phyloP scores from a whole-genome alignment of 2,329 filamentous ascomycete species.

The Colletotrichum sp. region DNA sequence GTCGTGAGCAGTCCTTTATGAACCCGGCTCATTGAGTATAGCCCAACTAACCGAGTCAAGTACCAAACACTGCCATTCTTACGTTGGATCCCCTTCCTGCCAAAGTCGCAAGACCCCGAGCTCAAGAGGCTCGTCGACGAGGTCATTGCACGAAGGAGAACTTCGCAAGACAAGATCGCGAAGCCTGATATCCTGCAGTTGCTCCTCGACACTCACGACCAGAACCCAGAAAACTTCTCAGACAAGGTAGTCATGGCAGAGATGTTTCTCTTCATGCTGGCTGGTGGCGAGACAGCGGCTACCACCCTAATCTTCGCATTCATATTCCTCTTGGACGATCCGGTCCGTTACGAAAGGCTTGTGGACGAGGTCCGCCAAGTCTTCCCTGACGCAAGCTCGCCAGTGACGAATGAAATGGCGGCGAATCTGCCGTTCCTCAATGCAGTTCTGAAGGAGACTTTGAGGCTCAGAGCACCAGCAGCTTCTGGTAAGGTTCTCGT shows the following conservation, averaged over 20 bases:
- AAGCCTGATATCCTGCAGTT: background rate
- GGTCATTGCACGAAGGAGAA: background rate
- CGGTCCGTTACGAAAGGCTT: background rate
- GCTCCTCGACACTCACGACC: background rate
- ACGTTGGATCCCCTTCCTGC: background rate
- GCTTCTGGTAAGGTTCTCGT: conserved; percentile 23
- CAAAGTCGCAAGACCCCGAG: background rate
- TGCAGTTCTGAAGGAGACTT: conserved; percentile 41
- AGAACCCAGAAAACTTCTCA: background rate
- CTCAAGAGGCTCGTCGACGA: background rate
- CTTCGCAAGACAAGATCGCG: background rate
- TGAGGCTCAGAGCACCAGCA: conserved; percentile 38
- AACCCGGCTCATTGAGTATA: background rate
- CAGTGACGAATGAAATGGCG: background rate
- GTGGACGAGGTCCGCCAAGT: background rate
- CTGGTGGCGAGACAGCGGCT: background rate
- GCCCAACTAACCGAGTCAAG: background rate
- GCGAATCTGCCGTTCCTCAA: conserved; percentile 50
- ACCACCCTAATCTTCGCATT: background rate
- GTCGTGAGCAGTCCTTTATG: background rate
- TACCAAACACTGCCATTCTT: background rate
- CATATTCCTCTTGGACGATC: background rate
- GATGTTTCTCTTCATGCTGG: background rate
- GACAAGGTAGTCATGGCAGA: background rate
- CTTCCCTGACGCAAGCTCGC: background rate